A percentile compares a stretch with the other conserved stretches of the same genome.
Evolutionary conservation across 1,284 basidiomycete genomes (phyloP).

Genomic region (Schizopora paradoxa): DNA sequence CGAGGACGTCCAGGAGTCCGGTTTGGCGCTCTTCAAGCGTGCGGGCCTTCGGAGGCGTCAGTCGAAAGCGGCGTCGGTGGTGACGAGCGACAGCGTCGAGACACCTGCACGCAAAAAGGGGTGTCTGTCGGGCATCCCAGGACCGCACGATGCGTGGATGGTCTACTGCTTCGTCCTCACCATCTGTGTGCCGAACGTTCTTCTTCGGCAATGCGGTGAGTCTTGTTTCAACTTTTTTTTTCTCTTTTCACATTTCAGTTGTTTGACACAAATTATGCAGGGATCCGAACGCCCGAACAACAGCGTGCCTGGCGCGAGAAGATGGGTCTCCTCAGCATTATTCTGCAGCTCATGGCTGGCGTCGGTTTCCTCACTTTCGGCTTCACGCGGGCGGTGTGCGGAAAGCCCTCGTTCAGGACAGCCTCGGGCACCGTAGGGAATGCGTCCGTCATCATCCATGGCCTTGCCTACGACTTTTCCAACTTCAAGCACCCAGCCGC

Average conservation of each 20-base stretch:
- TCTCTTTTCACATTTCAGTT: conserved; percentile 7
- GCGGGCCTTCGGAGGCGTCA: conserved; percentile 71
- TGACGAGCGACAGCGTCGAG: conserved; percentile 31
- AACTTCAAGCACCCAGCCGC: conserved; percentile 78
- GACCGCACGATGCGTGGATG: conserved; percentile 94
- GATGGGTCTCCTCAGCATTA: conserved; percentile 87
- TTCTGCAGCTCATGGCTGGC: conserved; percentile 77
- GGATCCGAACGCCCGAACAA: conserved; percentile 88
- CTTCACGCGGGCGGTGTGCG: conserved; percentile 95
- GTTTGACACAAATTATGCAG: conserved; percentile 34
- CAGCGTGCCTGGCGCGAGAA: conserved; percentile 98
- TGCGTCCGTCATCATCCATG: conserved; percentile 88
- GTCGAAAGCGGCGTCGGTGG: conserved; percentile 39
- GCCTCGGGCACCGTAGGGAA: conserved; percentile 74
- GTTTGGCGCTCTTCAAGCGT: conserved; percentile 81
- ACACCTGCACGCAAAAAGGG: conserved; percentile 42
- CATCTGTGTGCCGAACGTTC: conserved; percentile 72
- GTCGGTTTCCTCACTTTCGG: conserved; percentile 99
- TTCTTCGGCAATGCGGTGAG: conserved; percentile 65
- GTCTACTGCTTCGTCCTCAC: conserved; percentile 91
- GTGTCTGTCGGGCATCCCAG: conserved; percentile 71
- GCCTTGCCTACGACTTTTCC: conserved; percentile 88
- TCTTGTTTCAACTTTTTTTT: conserved; percentile 21
- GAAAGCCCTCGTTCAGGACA: conserved; percentile 76
- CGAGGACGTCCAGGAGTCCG: conserved; percentile 82